phyloP scores from a whole-genome alignment of 495 filamentous ascomycete species.

The Delitschia confertaspora region DNA sequence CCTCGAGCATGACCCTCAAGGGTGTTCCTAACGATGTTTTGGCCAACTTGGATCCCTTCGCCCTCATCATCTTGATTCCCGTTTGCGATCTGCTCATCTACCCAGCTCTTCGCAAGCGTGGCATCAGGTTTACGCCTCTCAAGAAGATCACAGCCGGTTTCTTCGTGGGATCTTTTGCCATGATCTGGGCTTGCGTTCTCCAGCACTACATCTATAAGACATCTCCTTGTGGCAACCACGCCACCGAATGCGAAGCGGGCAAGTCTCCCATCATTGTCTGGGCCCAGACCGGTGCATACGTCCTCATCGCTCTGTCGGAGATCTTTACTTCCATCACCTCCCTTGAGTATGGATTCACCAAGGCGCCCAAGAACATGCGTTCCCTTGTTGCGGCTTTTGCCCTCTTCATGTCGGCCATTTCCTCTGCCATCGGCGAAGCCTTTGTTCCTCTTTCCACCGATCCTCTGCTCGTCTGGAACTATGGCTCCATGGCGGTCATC shows the following conservation, averaged over 20 bases:
- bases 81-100: constrained; percentile 38
- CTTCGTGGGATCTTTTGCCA: constrained; percentile 17
- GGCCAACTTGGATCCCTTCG: constrained; percentile 67
- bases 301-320: constrained; percentile 21
- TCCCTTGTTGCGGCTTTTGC: constrained; percentile 8
- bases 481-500: constrained; percentile 53
- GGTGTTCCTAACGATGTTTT: constrained; percentile 73
- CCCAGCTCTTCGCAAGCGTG: constrained; percentile 51
- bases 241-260: not conserved
- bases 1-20: constrained; percentile 58
- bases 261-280: constrained; percentile 20
- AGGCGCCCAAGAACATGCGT: constrained; percentile 26
- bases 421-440: constrained; percentile 13
- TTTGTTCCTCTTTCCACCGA: constrained; percentile 11
- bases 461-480: constrained; percentile 43
- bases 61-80: constrained; percentile 43
- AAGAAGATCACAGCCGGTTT: constrained; percentile 64
- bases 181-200: constrained; percentile 25
- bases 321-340: constrained; percentile 22
- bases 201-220: constrained; percentile 18
- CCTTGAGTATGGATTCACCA: constrained; percentile 25
- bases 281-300: constrained; percentile 8
- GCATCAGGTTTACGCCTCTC: constrained; percentile 61
- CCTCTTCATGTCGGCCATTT: constrained; percentile 13
- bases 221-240: not conserved